Base-by-base conservation (phyloP, 805 yeast genomes). In the Hanseniaspora hatyaiensis region DNA sequence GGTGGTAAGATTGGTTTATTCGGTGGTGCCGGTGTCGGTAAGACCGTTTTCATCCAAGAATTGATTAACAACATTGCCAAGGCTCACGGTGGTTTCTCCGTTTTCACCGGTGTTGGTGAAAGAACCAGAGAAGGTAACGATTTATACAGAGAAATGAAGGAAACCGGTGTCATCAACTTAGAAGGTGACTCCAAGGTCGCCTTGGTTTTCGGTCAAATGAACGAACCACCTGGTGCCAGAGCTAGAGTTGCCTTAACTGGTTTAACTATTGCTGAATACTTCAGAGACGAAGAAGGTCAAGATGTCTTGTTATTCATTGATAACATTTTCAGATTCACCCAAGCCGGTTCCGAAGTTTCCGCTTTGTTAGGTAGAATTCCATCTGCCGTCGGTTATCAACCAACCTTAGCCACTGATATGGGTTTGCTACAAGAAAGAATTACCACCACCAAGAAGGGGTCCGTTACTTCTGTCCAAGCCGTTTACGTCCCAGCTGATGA, bases 1-100 rank as follows among this genome's bases (percentile, higher is more conserved):
- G 98, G 98, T 85, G 98, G 98, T 85, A 89, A 89, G 82, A 89
- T 89, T 86, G 98, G 98, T 82, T 81, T 89, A 68, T 89, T 89
- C 83, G 98, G 98, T 78, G 98, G 98, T 89, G 98, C 98, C 72
- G 98, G 98, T 89, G 98, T 89, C 84, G 98, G 98, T 76, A 89
- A 89, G 75, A 89, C 98, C 72, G 98, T 89, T 57, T 89, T 89
- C 76, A 89, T 89, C 75, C 98, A 89, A 79, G 98, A 89, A 77
- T 80, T 89, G 77, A 89, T 89, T 73, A 89, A 92, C 88, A 89
- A 89, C 80, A 92, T 89, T 67, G 98, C 98, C 70, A 92, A 89
- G 80, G 97, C 98, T 66, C 97, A 89, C 73, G 98, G 97, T 86
- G 97, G 97, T 83, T 89, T 89, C 94, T 89, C 97, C 51, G 97